Evolutionary conservation across 306 rosid species (phyloP).

Genomic region (Cyamopsis tetragonoloba): DNA sequence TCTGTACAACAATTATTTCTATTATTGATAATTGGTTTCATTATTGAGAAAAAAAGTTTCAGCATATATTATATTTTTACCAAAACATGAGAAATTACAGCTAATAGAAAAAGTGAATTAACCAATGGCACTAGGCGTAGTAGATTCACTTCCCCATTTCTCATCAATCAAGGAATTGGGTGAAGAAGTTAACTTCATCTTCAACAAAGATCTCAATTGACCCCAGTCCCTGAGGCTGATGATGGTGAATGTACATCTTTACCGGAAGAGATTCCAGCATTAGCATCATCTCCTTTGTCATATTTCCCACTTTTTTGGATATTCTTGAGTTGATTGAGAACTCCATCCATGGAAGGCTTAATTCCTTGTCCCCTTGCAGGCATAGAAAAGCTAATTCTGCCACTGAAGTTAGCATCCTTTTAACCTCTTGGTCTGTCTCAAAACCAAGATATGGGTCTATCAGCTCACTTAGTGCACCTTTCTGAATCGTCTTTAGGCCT

Average conservation of each 20-base stretch:
- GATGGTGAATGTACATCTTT: constrained; percentile 16
- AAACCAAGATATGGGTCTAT: constrained; percentile 55
- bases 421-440: constrained; percentile 37
- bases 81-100: background rate
- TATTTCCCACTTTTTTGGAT: constrained; percentile 33
- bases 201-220: constrained; percentile 24
- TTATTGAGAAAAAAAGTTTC: background rate
- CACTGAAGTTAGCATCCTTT: constrained; percentile 46
- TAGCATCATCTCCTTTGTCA: constrained; percentile 6
- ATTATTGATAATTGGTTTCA: too few relatives aligned
- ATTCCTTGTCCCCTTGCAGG: constrained; percentile 55
- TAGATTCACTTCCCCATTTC: constrained; percentile 38
- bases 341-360: constrained; percentile 66
- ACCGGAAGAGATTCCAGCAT: background rate
- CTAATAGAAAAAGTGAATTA: background rate
- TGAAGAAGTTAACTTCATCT: constrained; percentile 27
- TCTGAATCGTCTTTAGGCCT: constrained; percentile 42
- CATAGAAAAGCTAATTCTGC: constrained; percentile 69
- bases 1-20: background rate
- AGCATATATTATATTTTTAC: background rate
- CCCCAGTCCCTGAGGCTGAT: constrained; percentile 26
- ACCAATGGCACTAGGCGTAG: constrained; percentile 21
- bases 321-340: constrained; percentile 39
- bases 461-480: constrained; percentile 40
- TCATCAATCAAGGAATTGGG: constrained; percentile 39